Conservation (phyloP, 2,329 filamentous ascomycete genomes). For the Xylariales sp. region DNA sequence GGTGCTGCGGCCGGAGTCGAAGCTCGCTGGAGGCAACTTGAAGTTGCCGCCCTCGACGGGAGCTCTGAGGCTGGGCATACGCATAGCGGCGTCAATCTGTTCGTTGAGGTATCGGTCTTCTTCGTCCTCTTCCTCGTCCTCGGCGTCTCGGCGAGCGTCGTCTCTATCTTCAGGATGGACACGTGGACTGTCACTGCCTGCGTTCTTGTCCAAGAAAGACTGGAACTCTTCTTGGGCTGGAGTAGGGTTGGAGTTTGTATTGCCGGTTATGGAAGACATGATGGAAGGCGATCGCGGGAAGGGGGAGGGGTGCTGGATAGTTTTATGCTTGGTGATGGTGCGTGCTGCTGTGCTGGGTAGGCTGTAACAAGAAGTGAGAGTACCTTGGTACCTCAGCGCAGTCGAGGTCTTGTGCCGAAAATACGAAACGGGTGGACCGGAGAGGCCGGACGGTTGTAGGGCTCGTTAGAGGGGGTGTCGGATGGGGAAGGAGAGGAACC, state of each 20-base stretch:
- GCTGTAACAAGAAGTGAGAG: background rate
- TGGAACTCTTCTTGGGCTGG: conserved; percentile 66
- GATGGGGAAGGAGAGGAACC: background rate
- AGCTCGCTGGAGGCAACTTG: conserved; percentile 57
- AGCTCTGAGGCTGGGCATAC: conserved; percentile 50
- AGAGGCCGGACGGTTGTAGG: conserved; percentile 6
- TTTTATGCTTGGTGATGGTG: conserved; percentile 10
- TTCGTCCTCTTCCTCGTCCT: conserved; percentile 48
- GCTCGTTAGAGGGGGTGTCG: background rate
- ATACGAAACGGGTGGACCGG: background rate
- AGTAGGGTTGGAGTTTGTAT: conserved; percentile 36
- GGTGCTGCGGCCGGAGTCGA: conserved; percentile 67
- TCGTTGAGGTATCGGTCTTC: conserved; percentile 49
- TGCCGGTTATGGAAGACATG: conserved; percentile 42
- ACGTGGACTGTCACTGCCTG: conserved; percentile 29
- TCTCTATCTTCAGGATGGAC: conserved; percentile 58
- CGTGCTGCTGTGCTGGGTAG: background rate
- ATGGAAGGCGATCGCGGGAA: conserved; percentile 21
- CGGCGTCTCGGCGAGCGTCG: conserved; percentile 34
- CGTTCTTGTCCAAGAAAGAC: conserved; percentile 55
- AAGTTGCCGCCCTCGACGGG: conserved; percentile 43
- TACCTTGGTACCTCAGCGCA: background rate
- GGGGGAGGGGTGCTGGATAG: conserved; percentile 13
- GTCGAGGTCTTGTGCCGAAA: too few species aligned
- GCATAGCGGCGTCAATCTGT: conserved; percentile 61